Base-by-base conservation (phyloP, 2,329 filamentous ascomycete genomes). In the Fusarium devonianum region DNA sequence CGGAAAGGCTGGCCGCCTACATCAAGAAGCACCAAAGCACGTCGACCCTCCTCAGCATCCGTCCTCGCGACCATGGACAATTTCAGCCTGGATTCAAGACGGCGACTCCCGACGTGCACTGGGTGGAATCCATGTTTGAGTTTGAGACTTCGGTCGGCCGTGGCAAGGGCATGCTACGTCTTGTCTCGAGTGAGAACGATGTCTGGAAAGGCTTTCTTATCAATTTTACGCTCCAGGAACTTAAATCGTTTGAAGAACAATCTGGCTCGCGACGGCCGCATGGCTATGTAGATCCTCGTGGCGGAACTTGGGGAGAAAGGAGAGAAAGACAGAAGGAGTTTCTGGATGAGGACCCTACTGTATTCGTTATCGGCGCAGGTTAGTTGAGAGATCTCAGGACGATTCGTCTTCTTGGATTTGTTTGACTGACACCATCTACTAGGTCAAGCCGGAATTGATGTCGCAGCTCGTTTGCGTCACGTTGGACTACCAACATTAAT, bases 401-500 rank as follows among this genome's bases (percentile, higher is more conserved):
- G 3, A 4, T 2, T 5, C 2, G 8, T 2, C 1, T 13, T 12
- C 16, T 3, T 5, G 4, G 8, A n/a, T n/a, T 11, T 13, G 5
- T n/a, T 17, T 5, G 5, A 25, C 2, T 34, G 9, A 30, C 49
- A 5, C 51, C 11, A 25, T 5, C 9, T 22, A 12, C 5, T 14
- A 56, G 54, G 50, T 2, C 54, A 57, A n/a, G 46, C 50, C 3
- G 54, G 54, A 7, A 19, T 55, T 7, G 21, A 41, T 2, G 42
- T 55, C 2, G 50, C 40, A 3, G 42, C 28, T n/a, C 45, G 64
- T 4, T 53, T 71, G 2, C 54, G 65, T 10, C 49, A 66, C 5
- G 50, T 71, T 28, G 60, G 63, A 7, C 50, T 72, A 19, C 39
- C 52, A 2, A 53, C 63, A 38, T 62, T 79, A 13, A 66, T 80